These are phyloP conservation scores for Ophiocordyceps camponoti-saundersi DNA, from an alignment of 2,329 filamentous ascomycete species.

Conservation along the genomic window DNA sequence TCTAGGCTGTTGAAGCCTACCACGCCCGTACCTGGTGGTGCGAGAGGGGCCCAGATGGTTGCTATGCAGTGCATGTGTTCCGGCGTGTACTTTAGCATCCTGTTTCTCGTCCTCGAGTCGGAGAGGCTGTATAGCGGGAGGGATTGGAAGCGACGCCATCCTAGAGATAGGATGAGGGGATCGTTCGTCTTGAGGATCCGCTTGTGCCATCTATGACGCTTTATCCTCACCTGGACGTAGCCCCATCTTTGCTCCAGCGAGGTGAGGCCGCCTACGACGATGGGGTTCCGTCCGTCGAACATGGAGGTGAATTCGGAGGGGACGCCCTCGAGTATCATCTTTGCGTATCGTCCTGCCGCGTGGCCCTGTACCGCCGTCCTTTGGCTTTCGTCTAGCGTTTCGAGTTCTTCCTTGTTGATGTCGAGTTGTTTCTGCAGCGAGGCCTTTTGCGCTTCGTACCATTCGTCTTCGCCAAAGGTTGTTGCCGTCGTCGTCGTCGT, in stretches of 20 bases:
- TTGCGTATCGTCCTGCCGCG: conserved; percentile 82
- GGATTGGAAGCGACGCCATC: conserved; percentile 89
- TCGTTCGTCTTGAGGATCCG: conserved; percentile 98
- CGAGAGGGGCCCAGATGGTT: conserved; percentile 86
- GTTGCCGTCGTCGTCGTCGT: neutral
- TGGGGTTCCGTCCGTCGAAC: conserved; percentile 68
- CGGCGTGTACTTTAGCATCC: conserved; percentile 97
- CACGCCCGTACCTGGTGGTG: conserved; percentile 91
- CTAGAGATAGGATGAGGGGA: conserved; percentile 88
- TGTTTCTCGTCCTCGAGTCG: conserved; percentile 81
- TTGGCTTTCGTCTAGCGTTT: conserved; percentile 68
- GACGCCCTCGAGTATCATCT: conserved; percentile 75
- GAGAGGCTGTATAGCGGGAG: conserved; percentile 89
- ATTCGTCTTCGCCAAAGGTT: conserved; percentile 86
- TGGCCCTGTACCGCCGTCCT: conserved; percentile 76
- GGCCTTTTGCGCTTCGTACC: conserved; percentile 96
- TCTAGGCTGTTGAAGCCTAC: conserved; percentile 84
- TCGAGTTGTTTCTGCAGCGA: conserved; percentile 87
- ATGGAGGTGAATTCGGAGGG: conserved; percentile 75
- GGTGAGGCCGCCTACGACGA: conserved; percentile 82
- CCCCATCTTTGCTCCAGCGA: conserved; percentile 92
- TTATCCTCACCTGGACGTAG: conserved; percentile 89
- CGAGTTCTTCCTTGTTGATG: conserved; percentile 92
- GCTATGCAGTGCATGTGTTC: conserved; percentile 99
- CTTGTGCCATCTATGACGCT: conserved; percentile 97